These are phyloP conservation scores for Tricholoma bakamatsutake DNA, from an alignment of 768 basidiomycete genomes.

Conservation along the genomic window DNA sequence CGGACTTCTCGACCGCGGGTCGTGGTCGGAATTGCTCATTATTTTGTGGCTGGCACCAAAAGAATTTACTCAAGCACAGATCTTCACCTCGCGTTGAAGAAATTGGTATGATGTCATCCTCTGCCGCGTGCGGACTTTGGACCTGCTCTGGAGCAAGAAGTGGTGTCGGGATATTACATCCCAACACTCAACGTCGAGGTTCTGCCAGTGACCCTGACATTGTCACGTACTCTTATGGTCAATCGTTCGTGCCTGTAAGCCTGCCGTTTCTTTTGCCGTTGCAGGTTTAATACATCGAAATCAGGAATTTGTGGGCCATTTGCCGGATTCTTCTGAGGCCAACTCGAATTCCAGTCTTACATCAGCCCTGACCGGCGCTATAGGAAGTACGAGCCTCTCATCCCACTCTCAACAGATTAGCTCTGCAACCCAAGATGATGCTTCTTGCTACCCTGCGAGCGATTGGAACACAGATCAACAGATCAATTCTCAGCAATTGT, in stretches of 20 bases:
- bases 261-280: slow-evolving; percentile 7
- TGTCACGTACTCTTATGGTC: slow-evolving; percentile 23
- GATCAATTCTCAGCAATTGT: slow-evolving; percentile 12
- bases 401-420: slow-evolving; percentile 16
- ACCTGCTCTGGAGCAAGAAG: slow-evolving; percentile 21
- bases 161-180: slow-evolving; percentile 25
- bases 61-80: slow-evolving; percentile 27
- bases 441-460: slow-evolving; percentile 1
- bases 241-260: slow-evolving; percentile 30
- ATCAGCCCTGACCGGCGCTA: slow-evolving; percentile 55
- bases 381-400: slow-evolving; percentile 44
- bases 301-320: slow-evolving; percentile 26
- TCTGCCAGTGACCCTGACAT: slow-evolving; percentile 29
- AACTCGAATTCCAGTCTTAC: slow-evolving; percentile 40
- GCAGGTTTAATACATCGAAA: background rate
- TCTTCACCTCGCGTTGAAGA: slow-evolving; percentile 25
- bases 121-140: slow-evolving; percentile 29
- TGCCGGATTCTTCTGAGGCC: slow-evolving; percentile 20
- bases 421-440: slow-evolving; percentile 9
- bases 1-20: slow-evolving; percentile 22
- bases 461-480: slow-evolving; percentile 5
- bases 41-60: slow-evolving; percentile 27
- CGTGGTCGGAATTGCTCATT: slow-evolving; percentile 26
- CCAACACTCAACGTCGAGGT: slow-evolving; percentile 30
- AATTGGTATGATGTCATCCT: slow-evolving; percentile 29